Percentiles rank a stretch among this genome's conserved stretches.
Evolutionary conservation across 1,284 basidiomycete species (phyloP).

Genomic region (Thecaphora thlaspeos): DNA sequence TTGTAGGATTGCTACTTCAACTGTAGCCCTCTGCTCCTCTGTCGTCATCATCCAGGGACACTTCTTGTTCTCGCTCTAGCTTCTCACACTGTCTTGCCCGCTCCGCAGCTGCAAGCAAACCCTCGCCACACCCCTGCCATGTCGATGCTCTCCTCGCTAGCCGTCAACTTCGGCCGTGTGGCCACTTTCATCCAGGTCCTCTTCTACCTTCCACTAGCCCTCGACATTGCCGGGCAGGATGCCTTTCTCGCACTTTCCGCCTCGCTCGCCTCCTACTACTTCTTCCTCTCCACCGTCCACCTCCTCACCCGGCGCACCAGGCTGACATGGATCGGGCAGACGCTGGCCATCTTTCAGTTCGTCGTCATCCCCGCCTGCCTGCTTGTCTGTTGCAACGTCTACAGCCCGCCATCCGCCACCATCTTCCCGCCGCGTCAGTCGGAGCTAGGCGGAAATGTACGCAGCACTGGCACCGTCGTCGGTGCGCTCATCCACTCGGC

Average conservation of each 20-base stretch:
- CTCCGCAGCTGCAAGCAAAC: too few relatives aligned
- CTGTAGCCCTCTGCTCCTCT: too few relatives aligned
- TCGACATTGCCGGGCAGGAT: conserved; percentile 55
- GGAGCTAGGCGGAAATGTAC: conserved; percentile 8
- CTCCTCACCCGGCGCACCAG: conserved; percentile 33
- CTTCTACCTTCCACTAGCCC: conserved; percentile 53
- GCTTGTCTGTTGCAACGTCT: conserved; percentile 51
- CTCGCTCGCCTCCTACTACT: conserved; percentile 52
- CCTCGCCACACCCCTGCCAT: conserved; percentile 4
- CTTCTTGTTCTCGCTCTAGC: neutral
- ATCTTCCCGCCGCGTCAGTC: conserved; percentile 23
- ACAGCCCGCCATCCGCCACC: conserved; percentile 44
- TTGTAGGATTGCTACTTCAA: too few relatives aligned
- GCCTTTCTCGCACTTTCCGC: conserved; percentile 55
- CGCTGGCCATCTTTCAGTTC: conserved; percentile 50
- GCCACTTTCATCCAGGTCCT: conserved; percentile 53
- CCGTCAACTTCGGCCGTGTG: conserved; percentile 41
- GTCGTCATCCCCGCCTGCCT: conserved; percentile 51
- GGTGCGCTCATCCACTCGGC: conserved; percentile 5
- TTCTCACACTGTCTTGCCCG: too few relatives aligned
- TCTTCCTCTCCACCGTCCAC: conserved; percentile 47
- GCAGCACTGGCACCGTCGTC: conserved; percentile 19
- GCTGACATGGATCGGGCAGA: conserved; percentile 40
- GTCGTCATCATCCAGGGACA: too few relatives aligned
- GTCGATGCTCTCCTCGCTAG: conserved; percentile 24